Evolutionary conservation across 805 yeast species (phyloP).

Genomic region (Hanseniaspora nectarophila): DNA sequence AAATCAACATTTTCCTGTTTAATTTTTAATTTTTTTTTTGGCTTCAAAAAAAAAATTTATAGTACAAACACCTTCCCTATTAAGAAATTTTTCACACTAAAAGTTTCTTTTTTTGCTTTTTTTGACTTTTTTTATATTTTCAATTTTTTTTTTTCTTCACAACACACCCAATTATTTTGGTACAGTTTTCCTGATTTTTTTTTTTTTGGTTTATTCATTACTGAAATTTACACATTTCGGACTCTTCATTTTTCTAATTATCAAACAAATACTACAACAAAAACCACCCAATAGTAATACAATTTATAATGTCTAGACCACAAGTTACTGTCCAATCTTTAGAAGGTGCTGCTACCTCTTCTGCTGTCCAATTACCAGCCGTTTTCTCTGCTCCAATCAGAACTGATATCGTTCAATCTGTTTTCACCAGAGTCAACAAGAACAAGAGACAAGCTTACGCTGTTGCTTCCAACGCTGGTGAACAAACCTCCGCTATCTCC

Average conservation of each 20-base stretch:
- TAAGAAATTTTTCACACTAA: neutral
- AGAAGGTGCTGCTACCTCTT: constrained; percentile 74
- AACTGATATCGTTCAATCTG: constrained; percentile 98
- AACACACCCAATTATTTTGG: too few species aligned
- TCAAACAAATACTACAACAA: neutral
- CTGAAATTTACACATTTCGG: too few species aligned
- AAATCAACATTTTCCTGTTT: too few species aligned
- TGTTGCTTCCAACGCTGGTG: constrained; percentile 98
- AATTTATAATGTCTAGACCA: constrained; percentile 65
- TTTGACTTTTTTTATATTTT: too few species aligned
- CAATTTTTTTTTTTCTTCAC: too few species aligned
- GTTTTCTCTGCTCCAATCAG: constrained; percentile 99
- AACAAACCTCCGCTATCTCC: constrained; percentile 99
- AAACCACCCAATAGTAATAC: constrained; percentile 14
- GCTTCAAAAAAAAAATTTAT: too few species aligned
- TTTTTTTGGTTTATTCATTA: too few species aligned
- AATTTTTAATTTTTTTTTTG: too few species aligned
- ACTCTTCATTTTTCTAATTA: too few species aligned
- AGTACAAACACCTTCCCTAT: too few species aligned
- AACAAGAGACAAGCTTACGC: constrained; percentile 99
- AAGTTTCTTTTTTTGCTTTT: too few species aligned
- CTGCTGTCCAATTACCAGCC: constrained; percentile 89
- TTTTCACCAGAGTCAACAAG: constrained; percentile 96
- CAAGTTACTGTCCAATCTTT: constrained; percentile 89
- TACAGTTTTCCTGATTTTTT: too few species aligned